A percentile compares a stretch with the other conserved stretches of the same genome.
These are phyloP conservation scores for Thelonectria olida DNA, from an alignment of 2,329 filamentous ascomycete genomes.

Conservation along the genomic window DNA sequence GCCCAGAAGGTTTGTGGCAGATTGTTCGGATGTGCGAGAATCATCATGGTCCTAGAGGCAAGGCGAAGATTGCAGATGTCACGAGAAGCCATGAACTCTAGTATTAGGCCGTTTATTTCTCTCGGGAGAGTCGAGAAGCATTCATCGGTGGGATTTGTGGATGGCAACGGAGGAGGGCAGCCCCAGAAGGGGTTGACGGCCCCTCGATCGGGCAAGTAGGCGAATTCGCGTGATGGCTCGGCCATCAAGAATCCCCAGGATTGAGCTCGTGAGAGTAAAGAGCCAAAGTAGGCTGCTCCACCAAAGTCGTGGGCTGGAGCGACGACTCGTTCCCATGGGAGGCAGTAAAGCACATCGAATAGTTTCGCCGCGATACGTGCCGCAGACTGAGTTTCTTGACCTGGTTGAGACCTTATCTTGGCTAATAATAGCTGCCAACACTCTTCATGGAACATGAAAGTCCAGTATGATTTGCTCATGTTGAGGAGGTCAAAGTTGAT, in stretches of 20 bases:
- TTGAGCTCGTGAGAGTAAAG: too few species aligned
- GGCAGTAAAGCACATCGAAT: neutral
- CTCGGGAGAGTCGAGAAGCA: neutral
- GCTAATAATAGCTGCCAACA: too few species aligned
- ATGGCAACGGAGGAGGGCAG: neutral
- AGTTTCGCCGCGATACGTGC: neutral
- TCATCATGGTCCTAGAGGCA: neutral
- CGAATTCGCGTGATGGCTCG: neutral
- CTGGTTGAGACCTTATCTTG: too few species aligned
- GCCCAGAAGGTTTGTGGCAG: neutral
- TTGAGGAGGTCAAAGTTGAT: too few species aligned
- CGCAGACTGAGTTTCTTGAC: neutral
- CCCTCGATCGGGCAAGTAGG: neutral
- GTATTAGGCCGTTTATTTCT: neutral
- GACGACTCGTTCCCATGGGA: neutral
- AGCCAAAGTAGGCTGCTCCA: neutral
- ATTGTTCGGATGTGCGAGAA: too few species aligned
- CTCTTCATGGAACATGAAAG: too few species aligned
- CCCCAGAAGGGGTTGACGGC: neutral
- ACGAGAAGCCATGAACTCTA: neutral
- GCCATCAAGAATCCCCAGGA: neutral
- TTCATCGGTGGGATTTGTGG: neutral
- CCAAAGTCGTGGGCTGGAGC: neutral
- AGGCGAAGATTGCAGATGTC: neutral
- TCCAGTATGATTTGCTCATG: too few species aligned